phyloP scores from a whole-genome alignment of 148 eudicot species.

The Spergularia marina region DNA sequence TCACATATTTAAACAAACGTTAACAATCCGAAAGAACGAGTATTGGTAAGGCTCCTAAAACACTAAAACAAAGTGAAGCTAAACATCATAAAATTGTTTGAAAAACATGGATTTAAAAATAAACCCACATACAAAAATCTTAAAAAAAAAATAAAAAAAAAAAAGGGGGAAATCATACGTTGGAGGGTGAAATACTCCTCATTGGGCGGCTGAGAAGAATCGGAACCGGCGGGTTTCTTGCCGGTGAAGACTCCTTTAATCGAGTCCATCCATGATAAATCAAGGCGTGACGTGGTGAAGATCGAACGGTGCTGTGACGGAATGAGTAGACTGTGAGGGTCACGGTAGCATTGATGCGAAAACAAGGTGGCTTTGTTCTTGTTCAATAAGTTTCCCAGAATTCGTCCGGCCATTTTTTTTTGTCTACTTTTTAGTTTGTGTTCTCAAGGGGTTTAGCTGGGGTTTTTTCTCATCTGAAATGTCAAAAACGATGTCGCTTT shows the following conservation, averaged over 20 bases:
- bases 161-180: conserved; percentile 29
- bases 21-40: background rate
- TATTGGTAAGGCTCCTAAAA: too few species aligned
- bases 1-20: background rate
- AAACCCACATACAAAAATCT: background rate
- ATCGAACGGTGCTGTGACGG: conserved; percentile 47
- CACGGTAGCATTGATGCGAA: conserved; percentile 1
- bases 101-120: background rate
- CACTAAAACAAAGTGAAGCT: background rate
- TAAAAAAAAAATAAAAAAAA: background rate
- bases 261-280: conserved; percentile 62
- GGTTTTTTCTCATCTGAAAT: background rate
- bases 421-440: too few species aligned
- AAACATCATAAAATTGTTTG: background rate
- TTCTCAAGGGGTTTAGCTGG: conserved; percentile 5
- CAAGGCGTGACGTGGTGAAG: conserved; percentile 44
- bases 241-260: conserved; percentile 72
- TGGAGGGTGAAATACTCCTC: conserved; percentile 52
- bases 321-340: conserved; percentile 23
- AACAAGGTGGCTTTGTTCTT: conserved; percentile 18
- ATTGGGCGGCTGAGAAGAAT: conserved; percentile 20
- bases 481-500: background rate
- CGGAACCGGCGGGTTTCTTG: conserved; percentile 32
- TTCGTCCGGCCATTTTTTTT: conserved; percentile 32
- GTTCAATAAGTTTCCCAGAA: conserved; percentile 15